These are phyloP conservation scores for Calonectria pteridis DNA, from an alignment of 2,329 filamentous ascomycete genomes.

Conservation along the genomic window DNA sequence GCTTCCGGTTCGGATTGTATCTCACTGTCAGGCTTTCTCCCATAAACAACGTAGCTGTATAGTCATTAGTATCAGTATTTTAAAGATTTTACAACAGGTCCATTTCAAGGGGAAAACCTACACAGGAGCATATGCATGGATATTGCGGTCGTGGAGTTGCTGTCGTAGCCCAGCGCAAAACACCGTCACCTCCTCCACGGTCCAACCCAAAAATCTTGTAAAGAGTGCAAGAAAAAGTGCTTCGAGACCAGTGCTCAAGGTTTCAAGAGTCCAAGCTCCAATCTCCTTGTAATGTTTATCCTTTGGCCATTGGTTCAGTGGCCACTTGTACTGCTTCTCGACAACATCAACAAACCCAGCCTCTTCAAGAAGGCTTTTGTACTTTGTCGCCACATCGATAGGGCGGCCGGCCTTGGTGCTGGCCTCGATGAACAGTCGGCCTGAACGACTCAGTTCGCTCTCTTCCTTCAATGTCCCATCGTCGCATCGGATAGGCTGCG, in stretches of 20 bases:
- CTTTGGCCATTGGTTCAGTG: constrained; percentile 23
- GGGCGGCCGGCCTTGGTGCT: constrained; percentile 11
- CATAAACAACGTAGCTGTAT: constrained; percentile 13
- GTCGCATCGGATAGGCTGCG: constrained; percentile 18
- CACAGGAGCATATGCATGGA: constrained; percentile 24
- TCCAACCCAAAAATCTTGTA: constrained; percentile 17
- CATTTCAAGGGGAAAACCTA: neutral
- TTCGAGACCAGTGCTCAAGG: constrained; percentile 14
- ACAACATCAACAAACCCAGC: constrained; percentile 25
- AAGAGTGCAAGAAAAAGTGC: constrained; percentile 16
- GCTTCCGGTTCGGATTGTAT: neutral
- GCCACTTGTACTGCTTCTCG: constrained; percentile 20
- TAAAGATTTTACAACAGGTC: neutral
- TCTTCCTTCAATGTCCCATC: constrained; percentile 9
- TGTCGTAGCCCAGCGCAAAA: constrained; percentile 11
- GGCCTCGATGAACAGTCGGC: constrained; percentile 7
- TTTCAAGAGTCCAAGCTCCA: constrained; percentile 14
- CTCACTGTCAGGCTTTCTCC: neutral
- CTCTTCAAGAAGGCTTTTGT: constrained; percentile 23
- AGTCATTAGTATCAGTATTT: neutral
- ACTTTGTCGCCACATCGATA: constrained; percentile 2
- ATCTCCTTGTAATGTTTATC: constrained; percentile 27
- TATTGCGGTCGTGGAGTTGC: constrained; percentile 7
- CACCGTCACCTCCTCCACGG: constrained; percentile 6
- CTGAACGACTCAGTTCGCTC: neutral